A percentile compares a stretch with the other conserved stretches of the same genome.
phyloP scores from a whole-genome alignment of 140 eudicot genomes.

The Anethum foeniculum region DNA sequence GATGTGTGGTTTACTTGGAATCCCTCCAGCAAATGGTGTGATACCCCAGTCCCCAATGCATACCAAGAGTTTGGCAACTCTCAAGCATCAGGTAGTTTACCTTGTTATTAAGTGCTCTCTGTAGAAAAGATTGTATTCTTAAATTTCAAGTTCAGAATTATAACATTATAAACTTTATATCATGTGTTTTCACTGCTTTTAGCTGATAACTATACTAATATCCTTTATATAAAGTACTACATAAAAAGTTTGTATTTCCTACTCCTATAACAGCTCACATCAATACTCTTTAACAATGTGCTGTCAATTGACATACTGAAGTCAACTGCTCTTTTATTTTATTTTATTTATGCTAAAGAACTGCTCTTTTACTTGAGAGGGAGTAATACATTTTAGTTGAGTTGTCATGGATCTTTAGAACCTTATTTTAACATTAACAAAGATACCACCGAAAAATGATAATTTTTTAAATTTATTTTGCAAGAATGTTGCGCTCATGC shows the following conservation, averaged over 20 bases:
- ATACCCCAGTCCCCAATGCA: conserved; percentile 99
- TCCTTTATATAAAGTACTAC: neutral
- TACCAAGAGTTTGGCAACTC: conserved; percentile 97
- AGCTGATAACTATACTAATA: neutral
- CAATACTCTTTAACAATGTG: neutral
- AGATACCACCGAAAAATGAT: neutral
- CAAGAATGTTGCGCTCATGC: neutral
- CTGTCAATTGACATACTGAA: neutral
- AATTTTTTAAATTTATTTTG: neutral
- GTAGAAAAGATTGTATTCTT: neutral
- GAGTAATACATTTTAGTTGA: neutral
- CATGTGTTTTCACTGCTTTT: neutral
- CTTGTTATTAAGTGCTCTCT: neutral
- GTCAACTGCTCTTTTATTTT: neutral
- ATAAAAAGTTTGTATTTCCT: neutral
- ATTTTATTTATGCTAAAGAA: neutral
- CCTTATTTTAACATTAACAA: neutral
- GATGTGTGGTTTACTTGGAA: conserved; percentile 82
- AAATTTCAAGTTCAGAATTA: neutral
- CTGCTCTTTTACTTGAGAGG: neutral
- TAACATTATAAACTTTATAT: neutral
- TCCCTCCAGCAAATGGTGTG: conserved; percentile 96
- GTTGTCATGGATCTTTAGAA: neutral
- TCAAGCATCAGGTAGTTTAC: conserved; percentile 73
- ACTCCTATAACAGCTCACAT: neutral